Percentiles rank a stretch among this genome's conserved stretches.
Conservation (phyloP, 192 early-diverging fungal species). For the Mortierella claussenii region DNA sequence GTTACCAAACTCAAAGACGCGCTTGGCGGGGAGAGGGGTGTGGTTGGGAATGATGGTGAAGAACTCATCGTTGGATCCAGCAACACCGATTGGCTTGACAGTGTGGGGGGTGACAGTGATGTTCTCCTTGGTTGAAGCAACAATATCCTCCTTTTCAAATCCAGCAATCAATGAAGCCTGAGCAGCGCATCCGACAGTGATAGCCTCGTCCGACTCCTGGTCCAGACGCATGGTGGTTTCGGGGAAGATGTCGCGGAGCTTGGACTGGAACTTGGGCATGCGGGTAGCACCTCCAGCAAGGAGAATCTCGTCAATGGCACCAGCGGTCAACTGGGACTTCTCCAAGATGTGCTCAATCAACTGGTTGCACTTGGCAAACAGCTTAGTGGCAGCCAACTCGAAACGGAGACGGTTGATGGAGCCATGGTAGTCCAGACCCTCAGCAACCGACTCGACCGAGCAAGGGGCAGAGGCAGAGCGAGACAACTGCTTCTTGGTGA, state of each 20-base stretch:
- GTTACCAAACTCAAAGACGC: conserved; percentile 78
- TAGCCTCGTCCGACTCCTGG: conserved; percentile 94
- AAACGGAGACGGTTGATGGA: conserved; percentile 88
- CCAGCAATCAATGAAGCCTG: conserved; percentile 84
- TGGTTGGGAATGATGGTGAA: conserved; percentile 83
- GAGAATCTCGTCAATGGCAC: conserved; percentile 86
- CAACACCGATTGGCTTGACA: conserved; percentile 81
- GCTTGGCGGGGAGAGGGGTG: conserved; percentile 87
- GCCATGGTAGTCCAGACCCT: conserved; percentile 91
- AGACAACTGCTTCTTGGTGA: conserved; percentile 92
- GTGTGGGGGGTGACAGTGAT: conserved; percentile 69
- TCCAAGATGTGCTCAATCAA: conserved; percentile 74
- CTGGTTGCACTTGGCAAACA: conserved; percentile 77
- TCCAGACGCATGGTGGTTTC: conserved; percentile 79
- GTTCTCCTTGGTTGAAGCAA: conserved; percentile 60
- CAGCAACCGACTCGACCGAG: conserved; percentile 90
- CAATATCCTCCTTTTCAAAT: conserved; percentile 69
- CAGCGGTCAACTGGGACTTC: conserved; percentile 71
- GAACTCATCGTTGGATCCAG: conserved; percentile 76
- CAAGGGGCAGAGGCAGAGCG: conserved; percentile 86
- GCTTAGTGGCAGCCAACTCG: conserved; percentile 84
- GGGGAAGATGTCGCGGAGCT: conserved; percentile 79
- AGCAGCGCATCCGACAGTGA: conserved; percentile 88
- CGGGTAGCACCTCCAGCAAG: conserved; percentile 89
- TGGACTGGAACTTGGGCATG: conserved; percentile 87